Conservation (phyloP, 768 basidiomycete species). For the Mycena polygramma region DNA sequence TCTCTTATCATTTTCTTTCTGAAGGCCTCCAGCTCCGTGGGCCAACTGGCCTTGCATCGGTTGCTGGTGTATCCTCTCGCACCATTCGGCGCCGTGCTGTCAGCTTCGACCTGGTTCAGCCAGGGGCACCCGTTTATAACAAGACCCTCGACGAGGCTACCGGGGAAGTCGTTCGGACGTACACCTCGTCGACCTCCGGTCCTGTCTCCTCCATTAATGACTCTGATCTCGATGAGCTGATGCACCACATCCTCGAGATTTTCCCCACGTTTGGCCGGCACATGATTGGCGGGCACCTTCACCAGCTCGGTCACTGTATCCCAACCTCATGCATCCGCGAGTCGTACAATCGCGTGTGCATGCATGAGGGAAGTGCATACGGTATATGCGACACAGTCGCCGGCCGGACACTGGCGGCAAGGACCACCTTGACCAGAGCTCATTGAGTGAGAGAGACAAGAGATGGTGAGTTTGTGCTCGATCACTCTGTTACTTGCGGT, state of each 20-base stretch:
- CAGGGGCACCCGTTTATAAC: constrained; percentile 39
- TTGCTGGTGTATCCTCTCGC: constrained; percentile 37
- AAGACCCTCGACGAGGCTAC: constrained; percentile 25
- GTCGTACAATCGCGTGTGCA: too few relatives aligned
- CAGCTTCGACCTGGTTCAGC: constrained; percentile 41
- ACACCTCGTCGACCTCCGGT: constrained; percentile 29
- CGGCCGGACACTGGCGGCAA: too few relatives aligned
- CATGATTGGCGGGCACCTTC: constrained; percentile 48
- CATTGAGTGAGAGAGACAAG: too few relatives aligned
- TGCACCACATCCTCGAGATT: constrained; percentile 51
- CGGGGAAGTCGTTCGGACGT: constrained; percentile 16
- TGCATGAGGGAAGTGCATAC: too few relatives aligned
- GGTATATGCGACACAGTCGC: too few relatives aligned
- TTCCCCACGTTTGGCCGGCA: constrained; percentile 45
- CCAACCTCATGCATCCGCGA: constrained; percentile 11
- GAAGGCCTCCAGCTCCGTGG: constrained; percentile 40
- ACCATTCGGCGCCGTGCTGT: constrained; percentile 44
- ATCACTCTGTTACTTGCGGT: too few relatives aligned
- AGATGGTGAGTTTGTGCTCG: too few relatives aligned
- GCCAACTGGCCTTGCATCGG: constrained; percentile 36
- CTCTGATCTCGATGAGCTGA: constrained; percentile 43
- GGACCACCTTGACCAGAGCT: too few relatives aligned
- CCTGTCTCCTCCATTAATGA: constrained; percentile 41
- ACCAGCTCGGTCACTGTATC: constrained; percentile 40
- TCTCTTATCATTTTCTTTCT: constrained; percentile 41